Conservation (phyloP, 1,284 basidiomycete species). For the Ustilago cynodontis region DNA sequence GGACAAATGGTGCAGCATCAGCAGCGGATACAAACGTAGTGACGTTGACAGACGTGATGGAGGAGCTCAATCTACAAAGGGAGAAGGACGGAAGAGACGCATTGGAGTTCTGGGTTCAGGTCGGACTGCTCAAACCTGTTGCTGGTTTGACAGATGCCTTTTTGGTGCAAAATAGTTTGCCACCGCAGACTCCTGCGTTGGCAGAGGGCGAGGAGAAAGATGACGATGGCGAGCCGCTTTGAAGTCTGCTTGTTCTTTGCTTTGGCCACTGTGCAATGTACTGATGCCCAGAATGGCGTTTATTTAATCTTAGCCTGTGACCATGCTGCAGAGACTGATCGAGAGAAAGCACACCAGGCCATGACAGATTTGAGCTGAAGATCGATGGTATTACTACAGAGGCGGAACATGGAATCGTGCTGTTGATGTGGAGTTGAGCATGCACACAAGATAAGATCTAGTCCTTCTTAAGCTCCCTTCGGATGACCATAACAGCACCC, state of each 20-base stretch:
- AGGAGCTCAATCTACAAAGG: conserved; percentile 46
- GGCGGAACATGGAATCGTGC: neutral
- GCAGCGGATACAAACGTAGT: conserved; percentile 15
- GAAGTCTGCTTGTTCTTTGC: neutral
- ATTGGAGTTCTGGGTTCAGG: conserved; percentile 36
- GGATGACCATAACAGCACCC: conserved; percentile 65
- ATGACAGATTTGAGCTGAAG: neutral
- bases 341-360: neutral
- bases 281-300: neutral
- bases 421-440: neutral
- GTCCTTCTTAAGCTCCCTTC: conserved; percentile 68
- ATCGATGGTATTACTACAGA: conserved; percentile 20
- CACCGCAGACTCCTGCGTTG: neutral
- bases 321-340: neutral
- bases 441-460: conserved; percentile 6
- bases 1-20: neutral
- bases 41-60: conserved; percentile 44
- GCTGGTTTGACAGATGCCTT: conserved; percentile 35
- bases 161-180: conserved; percentile 25
- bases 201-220: conserved; percentile 11
- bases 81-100: conserved; percentile 45
- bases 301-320: neutral
- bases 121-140: conserved; percentile 24
- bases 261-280: neutral
- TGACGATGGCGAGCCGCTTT: conserved; percentile 15